These are phyloP conservation scores for Echinochloa phyllopogon DNA, from an alignment of 176 grass and related monocot genomes.

Conservation along the genomic window DNA sequence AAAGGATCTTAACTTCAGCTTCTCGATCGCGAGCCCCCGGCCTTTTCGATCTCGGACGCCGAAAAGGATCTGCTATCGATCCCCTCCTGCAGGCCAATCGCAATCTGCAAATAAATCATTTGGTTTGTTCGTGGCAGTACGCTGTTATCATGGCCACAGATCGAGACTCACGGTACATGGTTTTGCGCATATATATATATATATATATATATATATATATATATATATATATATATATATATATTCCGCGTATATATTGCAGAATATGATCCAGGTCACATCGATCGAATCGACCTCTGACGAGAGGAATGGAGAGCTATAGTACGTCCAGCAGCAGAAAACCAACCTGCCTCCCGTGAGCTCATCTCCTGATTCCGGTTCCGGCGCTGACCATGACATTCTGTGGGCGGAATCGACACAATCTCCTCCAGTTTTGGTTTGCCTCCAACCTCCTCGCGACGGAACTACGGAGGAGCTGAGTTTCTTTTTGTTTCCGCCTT, in stretches of 20 bases:
- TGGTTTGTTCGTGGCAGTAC: neutral
- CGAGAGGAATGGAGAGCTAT: neutral
- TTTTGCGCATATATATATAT: neutral
- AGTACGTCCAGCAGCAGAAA: neutral
- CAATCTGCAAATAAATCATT: neutral
- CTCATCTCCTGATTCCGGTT: conserved; percentile 34
- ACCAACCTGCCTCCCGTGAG: conserved; percentile 3
- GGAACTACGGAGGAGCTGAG: neutral
- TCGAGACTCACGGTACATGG: neutral
- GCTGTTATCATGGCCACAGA: neutral
- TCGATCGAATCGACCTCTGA: neutral
- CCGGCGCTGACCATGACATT: neutral
- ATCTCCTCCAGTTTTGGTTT: neutral
- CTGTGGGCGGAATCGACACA: neutral
- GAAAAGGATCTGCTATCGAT: neutral
- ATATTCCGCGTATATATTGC: too few relatives aligned
- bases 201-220: too few relatives aligned
- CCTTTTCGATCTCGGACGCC: neutral
- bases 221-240: too few relatives aligned
- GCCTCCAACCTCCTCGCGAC: neutral
- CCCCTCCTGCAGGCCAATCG: too few relatives aligned
- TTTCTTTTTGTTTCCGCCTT: neutral
- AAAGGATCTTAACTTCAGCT: neutral
- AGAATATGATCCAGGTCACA: neutral
- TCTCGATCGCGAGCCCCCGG: neutral